Percentiles rank a stretch among this genome's conserved stretches.
These are phyloP conservation scores for Nicotiana obtusifolia DNA, from an alignment of 257 asterid species.

Conservation along the genomic window DNA sequence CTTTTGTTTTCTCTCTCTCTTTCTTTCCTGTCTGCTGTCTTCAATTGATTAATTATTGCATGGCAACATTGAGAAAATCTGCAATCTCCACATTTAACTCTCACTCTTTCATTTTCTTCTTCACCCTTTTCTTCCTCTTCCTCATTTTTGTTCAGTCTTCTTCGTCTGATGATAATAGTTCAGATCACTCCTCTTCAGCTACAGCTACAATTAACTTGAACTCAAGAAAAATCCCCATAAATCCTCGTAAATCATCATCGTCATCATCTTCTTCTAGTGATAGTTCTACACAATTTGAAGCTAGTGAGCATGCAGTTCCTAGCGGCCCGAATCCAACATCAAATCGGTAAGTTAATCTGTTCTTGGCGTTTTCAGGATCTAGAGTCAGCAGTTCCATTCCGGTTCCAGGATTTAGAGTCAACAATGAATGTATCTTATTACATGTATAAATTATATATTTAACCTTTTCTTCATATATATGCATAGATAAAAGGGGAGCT, in stretches of 20 bases:
- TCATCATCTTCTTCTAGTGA: neutral
- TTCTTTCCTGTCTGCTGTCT: neutral
- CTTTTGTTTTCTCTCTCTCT: neutral
- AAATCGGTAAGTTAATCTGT: conserved; percentile 28
- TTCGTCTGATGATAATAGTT: neutral
- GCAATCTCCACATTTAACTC: neutral
- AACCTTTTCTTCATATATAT: neutral
- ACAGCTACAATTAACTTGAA: neutral
- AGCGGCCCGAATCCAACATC: conserved; percentile 84
- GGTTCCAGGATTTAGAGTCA: neutral
- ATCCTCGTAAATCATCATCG: neutral
- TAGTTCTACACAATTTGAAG: conserved; percentile 38
- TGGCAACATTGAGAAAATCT: conserved; percentile 43
- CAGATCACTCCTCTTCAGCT: neutral
- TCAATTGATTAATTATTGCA: conserved; percentile 30
- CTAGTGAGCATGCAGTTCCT: conserved; percentile 66
- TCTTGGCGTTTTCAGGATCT: neutral
- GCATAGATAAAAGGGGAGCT: no score
- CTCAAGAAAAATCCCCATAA: neutral
- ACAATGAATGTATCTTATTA: neutral
- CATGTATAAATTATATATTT: neutral
- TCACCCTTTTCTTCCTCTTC: neutral
- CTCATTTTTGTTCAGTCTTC: neutral
- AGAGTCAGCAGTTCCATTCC: neutral
- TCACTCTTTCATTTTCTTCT: neutral